Conservation (phyloP, 1,284 basidiomycete genomes). For the Marasmius sp. region DNA sequence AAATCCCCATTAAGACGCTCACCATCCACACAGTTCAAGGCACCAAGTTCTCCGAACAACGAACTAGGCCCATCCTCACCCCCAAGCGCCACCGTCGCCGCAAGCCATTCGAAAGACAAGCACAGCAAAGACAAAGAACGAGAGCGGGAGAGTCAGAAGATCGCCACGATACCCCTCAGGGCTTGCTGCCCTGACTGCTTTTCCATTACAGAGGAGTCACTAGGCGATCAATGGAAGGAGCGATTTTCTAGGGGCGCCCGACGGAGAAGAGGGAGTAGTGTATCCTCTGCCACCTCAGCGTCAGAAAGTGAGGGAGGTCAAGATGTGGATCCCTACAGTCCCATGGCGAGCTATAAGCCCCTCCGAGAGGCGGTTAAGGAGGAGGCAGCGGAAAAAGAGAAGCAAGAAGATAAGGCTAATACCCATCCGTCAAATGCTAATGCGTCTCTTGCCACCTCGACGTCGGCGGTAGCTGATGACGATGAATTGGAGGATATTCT, state of each 20-base stretch:
- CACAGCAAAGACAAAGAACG: neutral
- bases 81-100: slow-evolving; percentile 6
- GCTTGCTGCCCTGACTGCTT: slow-evolving; percentile 60
- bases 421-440: neutral
- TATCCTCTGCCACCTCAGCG: neutral
- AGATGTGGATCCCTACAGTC: neutral
- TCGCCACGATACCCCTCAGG: slow-evolving; percentile 50
- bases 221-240: slow-evolving; percentile 55
- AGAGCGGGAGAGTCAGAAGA: neutral
- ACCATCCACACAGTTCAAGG: neutral
- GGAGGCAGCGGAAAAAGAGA: neutral
- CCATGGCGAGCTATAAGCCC: neutral
- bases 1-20: neutral
- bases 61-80: neutral
- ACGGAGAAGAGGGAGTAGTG: slow-evolving; percentile 53
- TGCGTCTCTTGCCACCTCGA: neutral
- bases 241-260: slow-evolving; percentile 61
- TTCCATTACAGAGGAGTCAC: slow-evolving; percentile 45
- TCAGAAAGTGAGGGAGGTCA: neutral
- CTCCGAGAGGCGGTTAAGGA: neutral
- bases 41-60: neutral
- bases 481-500: neutral
- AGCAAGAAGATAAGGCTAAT: neutral
- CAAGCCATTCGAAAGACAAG: slow-evolving; percentile 21
- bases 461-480: neutral